These are phyloP conservation scores for Phytophthora cryptogea DNA, from an alignment of 352 stramenopile genomes.

Conservation along the genomic window DNA sequence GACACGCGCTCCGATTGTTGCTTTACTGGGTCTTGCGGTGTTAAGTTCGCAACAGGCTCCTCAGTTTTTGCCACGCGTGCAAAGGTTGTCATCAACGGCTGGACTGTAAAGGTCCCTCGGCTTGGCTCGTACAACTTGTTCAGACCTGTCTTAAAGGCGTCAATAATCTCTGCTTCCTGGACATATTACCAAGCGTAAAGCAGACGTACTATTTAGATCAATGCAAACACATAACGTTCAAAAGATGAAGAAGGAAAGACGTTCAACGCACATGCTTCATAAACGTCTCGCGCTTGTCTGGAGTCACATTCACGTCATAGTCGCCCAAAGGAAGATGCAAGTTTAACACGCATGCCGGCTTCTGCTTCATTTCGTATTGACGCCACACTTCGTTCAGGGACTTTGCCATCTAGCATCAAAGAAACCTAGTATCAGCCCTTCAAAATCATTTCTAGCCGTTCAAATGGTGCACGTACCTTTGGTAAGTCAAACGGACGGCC, in stretches of 20 bases:
- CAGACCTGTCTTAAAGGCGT: conserved; percentile 61
- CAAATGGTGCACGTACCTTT: conserved; percentile 38
- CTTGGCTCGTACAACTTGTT: conserved; percentile 69
- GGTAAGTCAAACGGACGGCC: conserved; percentile 94
- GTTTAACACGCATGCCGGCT: conserved; percentile 94
- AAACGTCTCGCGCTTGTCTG: conserved; percentile 97
- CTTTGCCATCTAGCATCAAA: conserved; percentile 54
- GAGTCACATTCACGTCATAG: conserved; percentile 97
- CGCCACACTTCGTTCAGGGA: conserved; percentile 92
- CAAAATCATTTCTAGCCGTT: not conserved
- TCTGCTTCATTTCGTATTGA: conserved; percentile 90
- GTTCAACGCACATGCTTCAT: conserved; percentile 56
- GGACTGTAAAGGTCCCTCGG: conserved; percentile 62
- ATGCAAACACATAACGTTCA: not conserved
- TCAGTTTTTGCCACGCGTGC: conserved; percentile 26
- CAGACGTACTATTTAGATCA: not conserved
- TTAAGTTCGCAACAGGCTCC: conserved; percentile 5
- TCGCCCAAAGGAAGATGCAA: conserved; percentile 86
- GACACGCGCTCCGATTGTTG: conserved; percentile 4
- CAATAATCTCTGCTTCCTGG: conserved; percentile 61
- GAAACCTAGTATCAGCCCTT: conserved; percentile 1
- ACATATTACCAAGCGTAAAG: not conserved
- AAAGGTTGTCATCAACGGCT: conserved; percentile 58
- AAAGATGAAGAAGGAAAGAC: not conserved
- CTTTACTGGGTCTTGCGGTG: not conserved